Evolutionary conservation across 805 yeast genomes (phyloP).

Genomic region (Monosporozyma yasuniensis): DNA sequence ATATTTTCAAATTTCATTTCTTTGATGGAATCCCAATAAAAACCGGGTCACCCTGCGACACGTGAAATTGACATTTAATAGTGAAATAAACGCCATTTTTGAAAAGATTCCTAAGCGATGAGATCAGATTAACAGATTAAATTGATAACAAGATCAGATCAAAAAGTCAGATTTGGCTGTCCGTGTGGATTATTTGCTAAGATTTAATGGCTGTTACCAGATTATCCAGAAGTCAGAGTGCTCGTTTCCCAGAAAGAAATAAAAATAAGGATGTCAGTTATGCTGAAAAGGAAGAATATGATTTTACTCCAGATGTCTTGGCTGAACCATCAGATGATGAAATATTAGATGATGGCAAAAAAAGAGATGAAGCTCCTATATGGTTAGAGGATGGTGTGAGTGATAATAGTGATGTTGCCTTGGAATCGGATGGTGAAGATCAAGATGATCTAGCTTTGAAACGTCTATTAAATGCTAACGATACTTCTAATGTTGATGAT

Average conservation of each 20-base stretch:
- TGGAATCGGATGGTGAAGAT: slow-evolving; percentile 1
- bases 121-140: background rate
- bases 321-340: slow-evolving; percentile 11
- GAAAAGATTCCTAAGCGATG: background rate
- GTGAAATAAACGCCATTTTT: background rate
- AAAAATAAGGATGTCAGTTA: slow-evolving; percentile 8
- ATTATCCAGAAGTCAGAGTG: background rate
- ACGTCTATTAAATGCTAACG: slow-evolving; percentile 6
- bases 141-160: background rate
- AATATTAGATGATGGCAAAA: slow-evolving; percentile 3
- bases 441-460: background rate
- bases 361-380: slow-evolving; percentile 9
- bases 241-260: background rate
- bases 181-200: background rate
- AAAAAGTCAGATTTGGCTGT: too few relatives aligned
- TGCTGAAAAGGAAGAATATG: slow-evolving; percentile 25
- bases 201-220: background rate
- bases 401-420: background rate
- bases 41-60: background rate
- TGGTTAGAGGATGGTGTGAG: slow-evolving; percentile 13
- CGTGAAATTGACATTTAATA: background rate
- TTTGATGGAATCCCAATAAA: background rate
- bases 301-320: slow-evolving; percentile 17
- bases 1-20: background rate
- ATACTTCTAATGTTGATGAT: slow-evolving; percentile 4